Conservation (phyloP, 2,329 filamentous ascomycete genomes). For the Massarina eburnea region DNA sequence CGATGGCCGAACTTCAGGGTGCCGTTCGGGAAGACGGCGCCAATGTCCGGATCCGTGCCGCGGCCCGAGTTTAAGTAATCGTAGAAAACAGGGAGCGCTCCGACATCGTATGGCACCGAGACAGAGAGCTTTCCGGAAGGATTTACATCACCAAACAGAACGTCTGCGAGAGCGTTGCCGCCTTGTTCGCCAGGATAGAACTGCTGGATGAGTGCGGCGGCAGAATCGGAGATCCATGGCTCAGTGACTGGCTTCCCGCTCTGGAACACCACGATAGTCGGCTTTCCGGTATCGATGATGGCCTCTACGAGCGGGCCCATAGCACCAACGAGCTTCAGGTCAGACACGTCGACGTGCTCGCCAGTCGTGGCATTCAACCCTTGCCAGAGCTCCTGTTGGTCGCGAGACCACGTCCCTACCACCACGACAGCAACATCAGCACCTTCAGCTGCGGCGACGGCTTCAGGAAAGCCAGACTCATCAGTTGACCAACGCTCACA, state of each 20-base stretch:
- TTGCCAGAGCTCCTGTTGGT: constrained; percentile 70
- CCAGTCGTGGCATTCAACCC: constrained; percentile 74
- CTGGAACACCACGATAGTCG: constrained; percentile 68
- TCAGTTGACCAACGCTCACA: constrained; percentile 74
- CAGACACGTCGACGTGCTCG: constrained; percentile 69
- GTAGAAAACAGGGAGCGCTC: constrained; percentile 69
- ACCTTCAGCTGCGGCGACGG: constrained; percentile 63
- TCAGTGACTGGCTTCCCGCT: constrained; percentile 74
- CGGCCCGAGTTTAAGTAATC: constrained; percentile 71
- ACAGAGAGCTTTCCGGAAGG: constrained; percentile 68
- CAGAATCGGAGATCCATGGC: constrained; percentile 68
- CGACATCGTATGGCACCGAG: constrained; percentile 67
- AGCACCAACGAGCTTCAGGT: constrained; percentile 68
- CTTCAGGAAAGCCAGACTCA: constrained; percentile 67
- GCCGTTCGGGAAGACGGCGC: constrained; percentile 58
- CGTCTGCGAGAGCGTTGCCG: constrained; percentile 65
- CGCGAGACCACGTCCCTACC: constrained; percentile 74
- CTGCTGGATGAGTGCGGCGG: constrained; percentile 69
- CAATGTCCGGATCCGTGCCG: constrained; percentile 51
- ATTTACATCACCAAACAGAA: constrained; percentile 63
- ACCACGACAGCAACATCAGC: constrained; percentile 74
- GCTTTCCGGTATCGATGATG: constrained; percentile 67
- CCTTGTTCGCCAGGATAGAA: constrained; percentile 74
- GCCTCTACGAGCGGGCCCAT: constrained; percentile 68
- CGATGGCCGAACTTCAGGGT: constrained; percentile 65